Evolutionary conservation across 164 flowering plant genomes (phyloP), one percentile per base, ranked within the genome.

Genomic region (Magnolia changhungtana): DNA sequence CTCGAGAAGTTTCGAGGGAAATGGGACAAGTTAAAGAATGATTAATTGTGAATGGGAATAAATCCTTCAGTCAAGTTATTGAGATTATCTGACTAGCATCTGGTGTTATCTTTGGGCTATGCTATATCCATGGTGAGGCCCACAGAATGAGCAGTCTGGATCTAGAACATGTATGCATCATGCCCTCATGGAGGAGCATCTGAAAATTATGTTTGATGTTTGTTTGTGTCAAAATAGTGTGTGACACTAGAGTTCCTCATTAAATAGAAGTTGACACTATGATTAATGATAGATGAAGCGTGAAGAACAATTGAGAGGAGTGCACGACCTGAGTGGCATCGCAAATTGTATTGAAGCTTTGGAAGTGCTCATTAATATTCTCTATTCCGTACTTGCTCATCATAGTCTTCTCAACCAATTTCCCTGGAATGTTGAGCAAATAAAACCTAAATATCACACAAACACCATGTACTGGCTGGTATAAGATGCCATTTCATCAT

Each of bases 281-380:
- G 67, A 16, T 14, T 2, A 58, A 77, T 19, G 10, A 24, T n/a
- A 68, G 50, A 7, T 37, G 19, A 76, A 64, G 63, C 64, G 4
- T 51, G 63, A 66, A 18, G 31, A 74, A 70, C 7, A n/a, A 55
- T 52, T 68, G 50, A 9, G 23, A 71, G 14, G 19, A 74, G 71
- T 72, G 2, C 7, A 24, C 29, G 86, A 92, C 98, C 77, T 95
- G 98, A 66, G 98, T 95, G 59, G 98, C 98, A 85, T 95, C 97
- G 77, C 98, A 95, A 50, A 95, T 95, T 59, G 98, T 95, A 78
- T 95, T 95, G 85, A 92, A 95, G 85, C 92, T 93, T 16, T 87
- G 71, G 84, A 91, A 93, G 82, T 93, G 98, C 10, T 89, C 85
- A 79, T 90, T 92, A 45, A 92, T 51, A 78, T 92, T 91, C 81